A percentile compares a stretch with the other conserved stretches of the same genome.
Conservation (phyloP, 176 grass and related monocot species). For the Phragmites australis region DNA sequence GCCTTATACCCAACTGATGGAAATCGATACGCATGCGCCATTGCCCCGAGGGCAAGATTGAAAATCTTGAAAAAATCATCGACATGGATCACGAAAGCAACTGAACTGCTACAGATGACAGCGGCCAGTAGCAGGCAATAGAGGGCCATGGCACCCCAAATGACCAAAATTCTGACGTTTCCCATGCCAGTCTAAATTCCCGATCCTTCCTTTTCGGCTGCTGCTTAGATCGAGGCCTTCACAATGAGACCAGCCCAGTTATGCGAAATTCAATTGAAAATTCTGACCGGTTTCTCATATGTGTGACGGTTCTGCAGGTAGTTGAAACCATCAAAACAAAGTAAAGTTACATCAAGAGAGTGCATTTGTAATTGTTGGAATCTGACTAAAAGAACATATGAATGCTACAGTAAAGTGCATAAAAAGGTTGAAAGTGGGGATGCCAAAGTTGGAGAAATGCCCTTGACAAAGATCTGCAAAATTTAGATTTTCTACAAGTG, state of each 20-base stretch:
- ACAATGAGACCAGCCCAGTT: background rate
- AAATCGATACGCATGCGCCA: conserved; percentile 21
- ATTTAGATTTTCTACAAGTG: background rate
- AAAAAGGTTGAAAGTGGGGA: conserved; percentile 1
- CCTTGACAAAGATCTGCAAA: background rate
- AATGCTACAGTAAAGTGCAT: background rate
- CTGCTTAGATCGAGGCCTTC: conserved; percentile 1
- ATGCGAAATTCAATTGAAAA: conserved; percentile 59
- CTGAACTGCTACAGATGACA: background rate
- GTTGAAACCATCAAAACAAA: conserved; percentile 27
- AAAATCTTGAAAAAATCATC: conserved; percentile 10
- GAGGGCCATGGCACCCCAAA: background rate
- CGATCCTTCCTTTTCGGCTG: background rate
- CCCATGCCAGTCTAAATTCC: conserved; percentile 12
- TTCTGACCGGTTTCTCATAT: conserved; percentile 77
- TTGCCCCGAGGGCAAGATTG: background rate
- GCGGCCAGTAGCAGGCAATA: conserved; percentile 24
- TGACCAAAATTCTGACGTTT: background rate
- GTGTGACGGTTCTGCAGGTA: conserved; percentile 74
- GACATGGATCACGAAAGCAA: background rate
- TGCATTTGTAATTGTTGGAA: background rate
- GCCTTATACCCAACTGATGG: conserved; percentile 37
- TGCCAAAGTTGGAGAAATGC: background rate
- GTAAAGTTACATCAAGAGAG: background rate
- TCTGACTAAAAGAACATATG: background rate